Base-by-base conservation (phyloP, 106 monocot genomes). In the Allium sativum region DNA sequence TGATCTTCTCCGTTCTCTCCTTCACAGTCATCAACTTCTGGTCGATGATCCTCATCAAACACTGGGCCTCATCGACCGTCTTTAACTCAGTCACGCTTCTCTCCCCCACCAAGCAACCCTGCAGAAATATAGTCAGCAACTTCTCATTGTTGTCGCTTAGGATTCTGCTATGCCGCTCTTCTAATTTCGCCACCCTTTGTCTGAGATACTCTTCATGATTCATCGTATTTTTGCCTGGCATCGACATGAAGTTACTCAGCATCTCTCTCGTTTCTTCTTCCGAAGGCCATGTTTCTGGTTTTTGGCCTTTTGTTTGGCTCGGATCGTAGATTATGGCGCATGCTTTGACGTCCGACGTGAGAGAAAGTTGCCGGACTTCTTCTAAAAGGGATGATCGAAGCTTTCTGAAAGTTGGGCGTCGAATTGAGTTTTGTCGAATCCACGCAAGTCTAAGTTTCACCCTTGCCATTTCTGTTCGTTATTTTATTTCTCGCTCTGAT, bases 241-340 rank as follows among this genome's bases (percentile, higher is more conserved):
- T 54, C 13, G 65, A 66, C 7, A 7, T 18, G 15, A 5, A 20
- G 17, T 42, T 5, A 7, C 2, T 4, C 16, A 66, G 52, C n/a
- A 66, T 19, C 5, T 15, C 17, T 3, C 6, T 42, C 0, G 65
- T 53, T 12, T 40, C 65, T 40, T 10, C 51, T 40, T 15, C n/a
- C 14, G 65, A 66, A 9, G 65, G 65, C 52, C 52, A 66, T 5
- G 42, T 53, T 41, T 22, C 65, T 42, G 65, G 65, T 41, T 66
- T 21, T 7, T 10, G 1, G 48, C 40, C 13, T 19, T 22, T 12
- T 21, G 18, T 12, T 52, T 11, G 0, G 53, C 5, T 31, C 5
- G 31, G 31, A 31, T 31, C 31, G 5, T 31, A 31, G 31, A 31
- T 31, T 31, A 31, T 42, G 5, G 65, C 65, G 65, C 53, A 66